These are phyloP conservation scores for Prunus yedoensis DNA, from an alignment of 331 rosid species.

Conservation along the genomic window DNA sequence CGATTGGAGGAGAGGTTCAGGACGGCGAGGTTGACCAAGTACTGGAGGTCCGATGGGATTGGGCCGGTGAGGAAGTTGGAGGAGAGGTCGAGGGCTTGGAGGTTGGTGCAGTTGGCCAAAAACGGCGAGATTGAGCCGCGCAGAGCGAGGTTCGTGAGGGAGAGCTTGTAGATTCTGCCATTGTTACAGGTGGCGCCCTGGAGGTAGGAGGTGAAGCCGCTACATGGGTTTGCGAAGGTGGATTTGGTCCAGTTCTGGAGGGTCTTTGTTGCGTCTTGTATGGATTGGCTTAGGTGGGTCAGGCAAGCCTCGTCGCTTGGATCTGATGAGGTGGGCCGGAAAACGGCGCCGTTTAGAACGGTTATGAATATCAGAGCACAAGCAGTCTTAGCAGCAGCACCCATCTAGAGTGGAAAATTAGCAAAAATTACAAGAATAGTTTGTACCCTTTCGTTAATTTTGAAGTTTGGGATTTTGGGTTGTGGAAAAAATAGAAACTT, in stretches of 20 bases:
- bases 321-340: constrained; percentile 50
- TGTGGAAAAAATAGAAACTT: not conserved
- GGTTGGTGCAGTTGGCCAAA: constrained; percentile 85
- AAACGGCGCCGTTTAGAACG: constrained; percentile 16
- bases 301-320: constrained; percentile 84
- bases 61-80: constrained; percentile 72
- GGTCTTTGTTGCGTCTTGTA: constrained; percentile 53
- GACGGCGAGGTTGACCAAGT: constrained; percentile 80
- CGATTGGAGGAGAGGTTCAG: constrained; percentile 76
- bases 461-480: not conserved
- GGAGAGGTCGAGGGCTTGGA: constrained; percentile 89
- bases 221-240: constrained; percentile 73
- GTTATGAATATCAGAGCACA: constrained; percentile 19
- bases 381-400: not conserved
- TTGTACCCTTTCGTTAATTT: not conserved
- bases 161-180: constrained; percentile 85
- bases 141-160: constrained; percentile 67
- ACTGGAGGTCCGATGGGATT: constrained; percentile 78
- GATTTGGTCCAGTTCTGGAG: constrained; percentile 71
- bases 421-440: too few species aligned
- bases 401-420: constrained; percentile 5
- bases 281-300: constrained; percentile 59
- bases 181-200: constrained; percentile 89
- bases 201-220: constrained; percentile 68
- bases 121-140: constrained; percentile 72